These are phyloP conservation scores for Spergularia bocconei DNA, from an alignment of 148 eudicot genomes.

Conservation along the genomic window DNA sequence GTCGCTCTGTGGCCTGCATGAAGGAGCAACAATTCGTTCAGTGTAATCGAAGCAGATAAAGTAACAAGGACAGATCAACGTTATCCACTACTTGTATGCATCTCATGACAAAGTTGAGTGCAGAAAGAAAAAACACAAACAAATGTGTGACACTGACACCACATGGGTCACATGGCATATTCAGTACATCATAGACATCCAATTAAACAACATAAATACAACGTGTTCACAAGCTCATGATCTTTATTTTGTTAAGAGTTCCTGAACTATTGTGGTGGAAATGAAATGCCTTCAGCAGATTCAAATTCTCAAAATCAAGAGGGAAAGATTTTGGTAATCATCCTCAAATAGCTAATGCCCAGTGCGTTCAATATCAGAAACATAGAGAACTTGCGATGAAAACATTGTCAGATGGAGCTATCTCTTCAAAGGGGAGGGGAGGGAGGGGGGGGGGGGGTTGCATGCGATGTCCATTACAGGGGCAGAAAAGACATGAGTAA, in stretches of 20 bases:
- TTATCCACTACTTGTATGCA: background rate
- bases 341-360: no score
- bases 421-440: background rate
- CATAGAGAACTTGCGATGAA: background rate
- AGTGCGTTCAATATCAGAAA: no score
- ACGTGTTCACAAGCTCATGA: no score
- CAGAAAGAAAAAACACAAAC: background rate
- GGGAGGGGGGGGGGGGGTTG: background rate
- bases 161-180: background rate
- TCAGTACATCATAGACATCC: background rate
- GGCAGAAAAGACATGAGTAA: background rate
- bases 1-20: constrained; percentile 54
- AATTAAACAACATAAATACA: background rate
- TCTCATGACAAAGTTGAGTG: background rate
- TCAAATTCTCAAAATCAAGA: background rate
- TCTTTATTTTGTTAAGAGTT: background rate
- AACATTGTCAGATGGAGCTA: background rate
- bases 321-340: no score
- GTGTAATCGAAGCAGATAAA: background rate
- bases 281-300: background rate
- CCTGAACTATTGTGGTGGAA: background rate
- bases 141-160: background rate
- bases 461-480: background rate
- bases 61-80: background rate
- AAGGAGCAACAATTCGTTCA: background rate